These are phyloP conservation scores for Taxillus chinensis DNA, from an alignment of 164 flowering plant species.

Conservation along the genomic window DNA sequence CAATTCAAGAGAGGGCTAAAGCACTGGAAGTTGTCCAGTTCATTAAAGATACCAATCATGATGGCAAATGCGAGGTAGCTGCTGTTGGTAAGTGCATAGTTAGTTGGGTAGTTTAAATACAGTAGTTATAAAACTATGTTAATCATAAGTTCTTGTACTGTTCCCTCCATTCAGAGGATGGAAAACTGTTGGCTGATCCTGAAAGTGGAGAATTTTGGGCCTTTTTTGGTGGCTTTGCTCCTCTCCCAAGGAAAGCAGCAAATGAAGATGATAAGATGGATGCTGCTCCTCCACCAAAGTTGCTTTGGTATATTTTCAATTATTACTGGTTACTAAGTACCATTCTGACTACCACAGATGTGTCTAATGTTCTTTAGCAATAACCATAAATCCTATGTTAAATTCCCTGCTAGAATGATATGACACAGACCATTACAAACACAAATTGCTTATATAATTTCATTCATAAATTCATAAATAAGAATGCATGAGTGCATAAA, in stretches of 20 bases:
- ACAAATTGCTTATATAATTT: too few relatives aligned
- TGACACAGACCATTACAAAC: too few relatives aligned
- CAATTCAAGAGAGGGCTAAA: slow-evolving; percentile 98
- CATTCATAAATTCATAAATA: too few relatives aligned
- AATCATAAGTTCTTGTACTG: slow-evolving; percentile 5
- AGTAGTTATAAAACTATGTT: background rate
- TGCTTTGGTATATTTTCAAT: slow-evolving; percentile 36
- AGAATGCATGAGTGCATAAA: too few relatives aligned
- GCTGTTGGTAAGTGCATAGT: slow-evolving; percentile 59
- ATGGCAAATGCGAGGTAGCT: slow-evolving; percentile 96
- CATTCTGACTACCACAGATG: too few relatives aligned
- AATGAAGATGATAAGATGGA: slow-evolving; percentile 38
- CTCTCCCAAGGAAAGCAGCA: slow-evolving; percentile 83
- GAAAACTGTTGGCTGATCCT: slow-evolving; percentile 95
- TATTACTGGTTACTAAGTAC: background rate
- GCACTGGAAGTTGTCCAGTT: slow-evolving; percentile 97
- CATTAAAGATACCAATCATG: slow-evolving; percentile 91
- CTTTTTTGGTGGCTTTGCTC: slow-evolving; percentile 98
- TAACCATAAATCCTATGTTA: too few relatives aligned
- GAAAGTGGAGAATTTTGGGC: slow-evolving; percentile 98
- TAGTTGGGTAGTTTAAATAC: background rate
- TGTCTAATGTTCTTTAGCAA: too few relatives aligned
- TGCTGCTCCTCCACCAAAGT: slow-evolving; percentile 37
- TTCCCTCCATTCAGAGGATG: slow-evolving; percentile 59
- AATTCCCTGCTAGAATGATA: too few relatives aligned